Conservation (phyloP, 495 filamentous ascomycete species). For the Xylaria flabelliformis region DNA sequence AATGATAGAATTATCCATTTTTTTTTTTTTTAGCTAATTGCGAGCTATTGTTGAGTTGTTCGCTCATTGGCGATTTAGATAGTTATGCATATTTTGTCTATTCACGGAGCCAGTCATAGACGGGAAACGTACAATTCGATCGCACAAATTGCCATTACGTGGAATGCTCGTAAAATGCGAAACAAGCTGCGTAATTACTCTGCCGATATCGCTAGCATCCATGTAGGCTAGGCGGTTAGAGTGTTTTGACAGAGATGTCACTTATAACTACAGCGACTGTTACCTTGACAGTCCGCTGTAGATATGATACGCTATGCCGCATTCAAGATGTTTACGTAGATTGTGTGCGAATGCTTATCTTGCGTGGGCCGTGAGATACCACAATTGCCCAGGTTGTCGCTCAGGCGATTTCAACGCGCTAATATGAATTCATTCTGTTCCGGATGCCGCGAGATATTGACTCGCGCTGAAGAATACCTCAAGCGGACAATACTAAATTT, state of each 20-base stretch:
- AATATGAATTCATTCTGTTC: background rate
- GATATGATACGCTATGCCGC: background rate
- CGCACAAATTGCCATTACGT: background rate
- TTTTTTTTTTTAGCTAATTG: background rate
- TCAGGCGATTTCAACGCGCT: background rate
- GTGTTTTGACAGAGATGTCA: background rate
- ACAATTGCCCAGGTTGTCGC: background rate
- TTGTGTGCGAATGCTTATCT: background rate
- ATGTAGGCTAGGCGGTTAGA: background rate
- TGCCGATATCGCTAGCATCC: conserved; percentile 4
- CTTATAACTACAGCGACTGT: background rate
- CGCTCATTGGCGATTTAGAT: background rate
- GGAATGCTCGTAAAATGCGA: background rate
- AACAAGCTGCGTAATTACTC: background rate
- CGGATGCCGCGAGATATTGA: background rate
- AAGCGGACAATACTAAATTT: background rate
- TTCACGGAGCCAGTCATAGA: background rate
- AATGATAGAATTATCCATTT: background rate
- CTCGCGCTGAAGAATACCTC: background rate
- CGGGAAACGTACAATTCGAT: background rate
- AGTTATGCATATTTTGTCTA: background rate
- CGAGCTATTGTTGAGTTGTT: background rate
- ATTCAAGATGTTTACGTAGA: background rate
- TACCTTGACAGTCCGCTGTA: background rate
- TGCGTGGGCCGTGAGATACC: background rate